Percentiles rank a stretch among this genome's conserved stretches.
phyloP scores from a whole-genome alignment of 371 early-diverging fungal species.

The Vairimorpha apis region DNA sequence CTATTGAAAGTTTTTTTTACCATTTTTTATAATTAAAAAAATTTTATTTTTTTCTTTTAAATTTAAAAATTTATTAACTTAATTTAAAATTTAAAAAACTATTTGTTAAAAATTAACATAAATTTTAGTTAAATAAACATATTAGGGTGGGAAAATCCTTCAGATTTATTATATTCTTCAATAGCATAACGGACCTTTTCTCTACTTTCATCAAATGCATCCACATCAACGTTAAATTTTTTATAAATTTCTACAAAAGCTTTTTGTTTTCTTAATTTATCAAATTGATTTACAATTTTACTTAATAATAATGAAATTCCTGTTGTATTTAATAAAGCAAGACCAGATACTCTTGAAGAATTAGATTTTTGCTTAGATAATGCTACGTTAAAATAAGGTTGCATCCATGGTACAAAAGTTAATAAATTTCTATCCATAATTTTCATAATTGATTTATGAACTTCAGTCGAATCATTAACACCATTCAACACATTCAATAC shows the following conservation, averaged over 20 bases:
- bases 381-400: slow-evolving; percentile 87
- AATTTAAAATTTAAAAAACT: too few relatives aligned
- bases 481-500: slow-evolving; percentile 72
- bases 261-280: slow-evolving; percentile 82
- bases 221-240: slow-evolving; percentile 62
- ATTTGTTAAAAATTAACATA: too few relatives aligned
- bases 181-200: slow-evolving; percentile 51
- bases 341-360: slow-evolving; percentile 82
- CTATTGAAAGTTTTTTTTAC: not conserved
- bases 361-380: slow-evolving; percentile 67
- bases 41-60: not conserved
- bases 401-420: slow-evolving; percentile 98
- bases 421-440: slow-evolving; percentile 83
- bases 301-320: slow-evolving; percentile 76
- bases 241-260: slow-evolving; percentile 95
- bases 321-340: slow-evolving; percentile 94
- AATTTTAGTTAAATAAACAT: too few relatives aligned
- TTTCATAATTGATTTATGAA: slow-evolving; percentile 85
- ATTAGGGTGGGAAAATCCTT: too few relatives aligned
- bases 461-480: slow-evolving; percentile 51
- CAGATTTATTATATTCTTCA: slow-evolving; percentile 52
- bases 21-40: not conserved
- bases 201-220: slow-evolving; percentile 57
- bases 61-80: too few relatives aligned
- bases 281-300: slow-evolving; percentile 86